Conservation (phyloP, 1,139 yeast species). For the Candida frijolesensis region DNA sequence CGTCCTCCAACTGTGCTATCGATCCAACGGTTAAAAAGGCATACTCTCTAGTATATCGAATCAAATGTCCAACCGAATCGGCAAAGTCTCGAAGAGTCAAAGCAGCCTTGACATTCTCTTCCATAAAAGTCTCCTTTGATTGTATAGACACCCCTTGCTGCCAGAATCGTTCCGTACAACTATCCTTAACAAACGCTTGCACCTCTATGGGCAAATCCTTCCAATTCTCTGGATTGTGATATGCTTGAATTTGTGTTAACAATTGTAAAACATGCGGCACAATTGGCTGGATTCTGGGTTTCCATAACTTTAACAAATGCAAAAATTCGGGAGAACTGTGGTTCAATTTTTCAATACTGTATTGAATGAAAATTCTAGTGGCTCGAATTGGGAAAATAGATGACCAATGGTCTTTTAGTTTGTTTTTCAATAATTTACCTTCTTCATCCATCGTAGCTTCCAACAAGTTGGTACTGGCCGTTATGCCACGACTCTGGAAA, state of each 20-base stretch:
- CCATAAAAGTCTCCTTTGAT: constrained; percentile 91
- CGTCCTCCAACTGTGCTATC: constrained; percentile 85
- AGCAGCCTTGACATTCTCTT: constrained; percentile 92
- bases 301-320: constrained; percentile 79
- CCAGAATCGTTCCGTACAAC: constrained; percentile 95
- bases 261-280: constrained; percentile 88
- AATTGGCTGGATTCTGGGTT: constrained; percentile 89
- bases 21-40: constrained; percentile 90
- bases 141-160: constrained; percentile 96
- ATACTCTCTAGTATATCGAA: constrained; percentile 93
- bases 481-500: constrained; percentile 79
- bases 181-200: constrained; percentile 83
- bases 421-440: constrained; percentile 74
- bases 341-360: constrained; percentile 86
- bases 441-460: constrained; percentile 89
- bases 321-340: constrained; percentile 77
- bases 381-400: constrained; percentile 94
- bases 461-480: constrained; percentile 72
- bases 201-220: constrained; percentile 82
- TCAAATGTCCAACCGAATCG: constrained; percentile 96
- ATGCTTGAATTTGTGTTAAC: constrained; percentile 87
- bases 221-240: constrained; percentile 95
- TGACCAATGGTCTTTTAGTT: constrained; percentile 88
- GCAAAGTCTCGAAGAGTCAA: constrained; percentile 94
- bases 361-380: constrained; percentile 91